These are phyloP conservation scores for Neurospora cerealis DNA, from an alignment of 495 filamentous ascomycete genomes.

Conservation along the genomic window DNA sequence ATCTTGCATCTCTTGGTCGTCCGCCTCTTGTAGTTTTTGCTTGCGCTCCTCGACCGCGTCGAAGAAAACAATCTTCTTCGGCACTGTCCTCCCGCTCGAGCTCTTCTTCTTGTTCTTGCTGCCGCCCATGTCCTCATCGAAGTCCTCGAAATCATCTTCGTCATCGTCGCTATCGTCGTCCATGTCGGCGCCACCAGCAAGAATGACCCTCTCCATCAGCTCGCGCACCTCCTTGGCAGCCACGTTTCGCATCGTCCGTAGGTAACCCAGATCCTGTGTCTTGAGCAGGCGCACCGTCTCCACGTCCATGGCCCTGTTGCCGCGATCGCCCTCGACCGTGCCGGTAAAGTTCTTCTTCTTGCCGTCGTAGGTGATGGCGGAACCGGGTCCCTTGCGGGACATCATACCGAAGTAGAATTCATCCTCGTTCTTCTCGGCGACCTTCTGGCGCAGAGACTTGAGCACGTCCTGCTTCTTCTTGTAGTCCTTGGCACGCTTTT, in stretches of 20 bases:
- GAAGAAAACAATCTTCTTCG: conserved; percentile 38
- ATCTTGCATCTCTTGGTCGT: conserved; percentile 25
- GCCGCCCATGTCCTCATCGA: conserved; percentile 13
- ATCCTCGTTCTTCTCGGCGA: conserved; percentile 82
- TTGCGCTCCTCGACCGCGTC: conserved; percentile 27
- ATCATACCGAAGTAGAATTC: conserved; percentile 96
- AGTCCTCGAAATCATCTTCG: conserved; percentile 17
- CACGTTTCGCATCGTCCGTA: conserved; percentile 53
- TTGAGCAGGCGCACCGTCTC: conserved; percentile 82
- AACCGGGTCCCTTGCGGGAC: conserved; percentile 33
- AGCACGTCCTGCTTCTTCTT: conserved; percentile 75
- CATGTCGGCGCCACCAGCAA: conserved; percentile 22
- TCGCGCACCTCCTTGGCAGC: conserved; percentile 33
- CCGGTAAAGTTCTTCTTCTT: conserved; percentile 36
- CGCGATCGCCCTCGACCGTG: conserved; percentile 50
- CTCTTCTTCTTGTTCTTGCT: background rate
- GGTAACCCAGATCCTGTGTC: conserved; percentile 89
- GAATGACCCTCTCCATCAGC: conserved; percentile 34
- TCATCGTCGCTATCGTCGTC: conserved; percentile 19
- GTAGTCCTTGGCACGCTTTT: conserved; percentile 80
- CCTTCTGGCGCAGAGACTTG: conserved; percentile 69
- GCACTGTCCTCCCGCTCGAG: background rate
- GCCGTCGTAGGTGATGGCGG: conserved; percentile 21
- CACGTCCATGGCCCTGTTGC: conserved; percentile 47
- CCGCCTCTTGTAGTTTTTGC: conserved; percentile 25